A percentile compares a stretch with the other conserved stretches of the same genome.
Conservation (phyloP, 306 rosid species). For the Sophora flavescens region DNA sequence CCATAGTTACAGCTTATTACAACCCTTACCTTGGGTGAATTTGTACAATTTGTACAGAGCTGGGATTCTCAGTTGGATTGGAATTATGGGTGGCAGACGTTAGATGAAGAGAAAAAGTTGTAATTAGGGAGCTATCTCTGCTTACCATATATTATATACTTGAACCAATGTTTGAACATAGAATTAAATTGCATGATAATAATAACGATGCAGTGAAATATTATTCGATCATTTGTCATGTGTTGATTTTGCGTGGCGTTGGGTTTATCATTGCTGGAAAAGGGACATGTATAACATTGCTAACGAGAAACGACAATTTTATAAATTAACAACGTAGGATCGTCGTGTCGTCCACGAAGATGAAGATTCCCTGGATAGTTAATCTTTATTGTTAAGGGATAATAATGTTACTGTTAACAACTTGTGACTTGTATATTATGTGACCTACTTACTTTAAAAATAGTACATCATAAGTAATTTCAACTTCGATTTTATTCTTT, state of each 20-base stretch:
- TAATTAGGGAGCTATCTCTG: slow-evolving; percentile 1
- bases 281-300: not conserved
- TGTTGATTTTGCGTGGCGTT: slow-evolving; percentile 34
- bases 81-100: no score
- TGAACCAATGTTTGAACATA: slow-evolving; percentile 6
- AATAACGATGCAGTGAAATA: not conserved
- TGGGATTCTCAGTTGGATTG: no score
- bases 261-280: slow-evolving; percentile 33
- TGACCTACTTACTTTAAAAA: no score
- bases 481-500: no score
- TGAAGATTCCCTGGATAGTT: no score
- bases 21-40: slow-evolving; percentile 11
- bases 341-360: not conserved
- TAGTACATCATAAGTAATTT: no score
- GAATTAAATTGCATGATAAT: not conserved
- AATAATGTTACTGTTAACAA: no score
- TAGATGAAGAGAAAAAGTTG: not conserved
- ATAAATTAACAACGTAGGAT: not conserved
- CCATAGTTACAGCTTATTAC: no score
- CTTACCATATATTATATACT: not conserved
- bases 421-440: no score
- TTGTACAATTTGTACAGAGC: not conserved
- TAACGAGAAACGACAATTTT: slow-evolving; percentile 10
- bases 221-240: slow-evolving; percentile 24
- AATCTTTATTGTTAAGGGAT: no score